phyloP scores from a whole-genome alignment of 768 basidiomycete species.

The Strobilomyces echinocephalus region DNA sequence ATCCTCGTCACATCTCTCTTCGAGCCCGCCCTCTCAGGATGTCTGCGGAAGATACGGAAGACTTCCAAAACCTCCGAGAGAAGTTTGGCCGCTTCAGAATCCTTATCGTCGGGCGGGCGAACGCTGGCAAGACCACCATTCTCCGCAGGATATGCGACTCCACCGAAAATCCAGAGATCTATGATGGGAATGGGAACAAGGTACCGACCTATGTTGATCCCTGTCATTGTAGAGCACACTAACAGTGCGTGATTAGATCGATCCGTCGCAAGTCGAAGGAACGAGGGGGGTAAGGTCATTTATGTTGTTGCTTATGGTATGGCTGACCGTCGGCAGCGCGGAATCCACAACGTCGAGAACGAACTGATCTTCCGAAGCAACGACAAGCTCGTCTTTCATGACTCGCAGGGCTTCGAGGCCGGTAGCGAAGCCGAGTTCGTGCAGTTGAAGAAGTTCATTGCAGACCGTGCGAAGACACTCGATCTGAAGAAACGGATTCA shows the following conservation, averaged over 20 bases:
- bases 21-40: not conserved
- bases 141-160: conserved; percentile 2
- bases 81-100: not conserved
- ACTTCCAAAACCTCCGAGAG: not conserved
- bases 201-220: not conserved
- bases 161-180: conserved; percentile 3
- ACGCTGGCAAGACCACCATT: conserved; percentile 1
- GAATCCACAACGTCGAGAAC: not conserved
- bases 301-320: too few species aligned
- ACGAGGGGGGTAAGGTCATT: not conserved
- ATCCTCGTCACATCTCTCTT: not conserved
- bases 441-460: conserved; percentile 2
- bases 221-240: not conserved
- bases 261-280: conserved; percentile 1
- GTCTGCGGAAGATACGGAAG: not conserved
- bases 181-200: not conserved
- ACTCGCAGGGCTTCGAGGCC: not conserved
- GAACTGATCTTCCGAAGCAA: conserved; percentile 6
- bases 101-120: not conserved
- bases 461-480: not conserved
- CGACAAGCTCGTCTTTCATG: not conserved
- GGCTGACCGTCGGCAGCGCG: not conserved
- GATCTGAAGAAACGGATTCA: conserved; percentile 1
- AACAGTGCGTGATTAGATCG: not conserved
- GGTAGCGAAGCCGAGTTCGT: not conserved